Conservation (phyloP, 805 yeast species). For the Ogataea thermomethanolica region DNA sequence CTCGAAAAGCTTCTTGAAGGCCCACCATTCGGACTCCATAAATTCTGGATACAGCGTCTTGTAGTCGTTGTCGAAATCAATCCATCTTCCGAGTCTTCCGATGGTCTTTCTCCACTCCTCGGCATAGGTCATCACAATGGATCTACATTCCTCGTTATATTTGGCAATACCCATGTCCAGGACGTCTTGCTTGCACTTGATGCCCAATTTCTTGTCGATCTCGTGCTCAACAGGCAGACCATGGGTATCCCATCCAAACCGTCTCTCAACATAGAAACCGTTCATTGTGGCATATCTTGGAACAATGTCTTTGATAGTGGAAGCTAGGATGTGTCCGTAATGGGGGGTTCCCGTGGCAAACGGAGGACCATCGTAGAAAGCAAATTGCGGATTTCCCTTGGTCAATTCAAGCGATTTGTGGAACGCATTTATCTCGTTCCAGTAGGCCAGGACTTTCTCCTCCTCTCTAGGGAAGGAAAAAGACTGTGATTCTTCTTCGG, state of each 20-base stretch:
- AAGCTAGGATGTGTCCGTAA: constrained; percentile 95
- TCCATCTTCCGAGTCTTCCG: constrained; percentile 97
- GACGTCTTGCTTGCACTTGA: constrained; percentile 91
- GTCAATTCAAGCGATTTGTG: constrained; percentile 79
- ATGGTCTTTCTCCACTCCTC: constrained; percentile 92
- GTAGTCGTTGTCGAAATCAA: constrained; percentile 97
- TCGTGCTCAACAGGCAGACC: constrained; percentile 98
- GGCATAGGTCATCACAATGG: constrained; percentile 97
- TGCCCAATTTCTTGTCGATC: constrained; percentile 94
- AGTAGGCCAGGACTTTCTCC: constrained; percentile 69
- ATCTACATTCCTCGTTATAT: constrained; percentile 91
- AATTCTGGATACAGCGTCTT: constrained; percentile 92
- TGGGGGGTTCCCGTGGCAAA: constrained; percentile 99
- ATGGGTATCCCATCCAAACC: constrained; percentile 99
- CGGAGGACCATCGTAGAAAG: constrained; percentile 99
- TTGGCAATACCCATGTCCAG: constrained; percentile 90
- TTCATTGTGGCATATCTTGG: constrained; percentile 98
- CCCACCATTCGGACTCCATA: constrained; percentile 99
- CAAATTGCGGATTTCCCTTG: constrained; percentile 79
- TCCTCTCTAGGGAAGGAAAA: constrained; percentile 89
- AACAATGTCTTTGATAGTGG: constrained; percentile 94
- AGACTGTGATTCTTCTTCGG: constrained; percentile 31
- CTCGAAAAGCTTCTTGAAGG: constrained; percentile 80
- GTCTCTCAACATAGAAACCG: constrained; percentile 92
- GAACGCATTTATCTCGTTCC: constrained; percentile 96